Percentiles rank a stretch among this genome's conserved stretches.
Evolutionary conservation across 768 basidiomycete genomes (phyloP).

Genomic region (Calocybe indica): DNA sequence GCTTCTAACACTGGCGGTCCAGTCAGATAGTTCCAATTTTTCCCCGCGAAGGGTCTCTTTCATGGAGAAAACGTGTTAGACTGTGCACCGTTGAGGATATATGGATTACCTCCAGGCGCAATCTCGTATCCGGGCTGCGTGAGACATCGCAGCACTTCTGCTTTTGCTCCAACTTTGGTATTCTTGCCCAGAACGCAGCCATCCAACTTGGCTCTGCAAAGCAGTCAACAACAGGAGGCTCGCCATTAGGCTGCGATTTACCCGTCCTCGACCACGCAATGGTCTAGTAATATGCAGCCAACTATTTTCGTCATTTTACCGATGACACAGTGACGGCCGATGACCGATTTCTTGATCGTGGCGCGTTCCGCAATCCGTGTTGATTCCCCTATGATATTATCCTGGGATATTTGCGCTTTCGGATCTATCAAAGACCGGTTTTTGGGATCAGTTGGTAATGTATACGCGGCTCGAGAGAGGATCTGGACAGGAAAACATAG

Average conservation of each 20-base stretch:
- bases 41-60: constrained; percentile 50
- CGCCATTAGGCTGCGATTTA: constrained; percentile 24
- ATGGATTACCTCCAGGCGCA: constrained; percentile 43
- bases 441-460: constrained; percentile 54
- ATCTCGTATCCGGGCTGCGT: constrained; percentile 80
- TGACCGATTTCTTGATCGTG: constrained; percentile 71
- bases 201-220: constrained; percentile 64
- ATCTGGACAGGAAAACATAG: constrained; percentile 13
- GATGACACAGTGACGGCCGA: constrained; percentile 80
- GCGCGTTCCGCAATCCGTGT: constrained; percentile 78
- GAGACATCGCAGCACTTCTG: constrained; percentile 60
- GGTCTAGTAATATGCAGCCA: constrained; percentile 82
- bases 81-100: neutral
- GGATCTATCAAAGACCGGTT: constrained; percentile 68
- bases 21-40: constrained; percentile 29
- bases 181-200: constrained; percentile 71
- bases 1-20: constrained; percentile 22
- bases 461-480: constrained; percentile 43
- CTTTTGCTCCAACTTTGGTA: constrained; percentile 66
- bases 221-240: neutral
- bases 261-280: constrained; percentile 87
- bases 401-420: constrained; percentile 77
- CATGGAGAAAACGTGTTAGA: neutral
- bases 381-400: constrained; percentile 78
- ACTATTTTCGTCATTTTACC: constrained; percentile 80